These are phyloP conservation scores for Phialophora chinensis DNA, from an alignment of 2,329 filamentous ascomycete species.

Conservation along the genomic window DNA sequence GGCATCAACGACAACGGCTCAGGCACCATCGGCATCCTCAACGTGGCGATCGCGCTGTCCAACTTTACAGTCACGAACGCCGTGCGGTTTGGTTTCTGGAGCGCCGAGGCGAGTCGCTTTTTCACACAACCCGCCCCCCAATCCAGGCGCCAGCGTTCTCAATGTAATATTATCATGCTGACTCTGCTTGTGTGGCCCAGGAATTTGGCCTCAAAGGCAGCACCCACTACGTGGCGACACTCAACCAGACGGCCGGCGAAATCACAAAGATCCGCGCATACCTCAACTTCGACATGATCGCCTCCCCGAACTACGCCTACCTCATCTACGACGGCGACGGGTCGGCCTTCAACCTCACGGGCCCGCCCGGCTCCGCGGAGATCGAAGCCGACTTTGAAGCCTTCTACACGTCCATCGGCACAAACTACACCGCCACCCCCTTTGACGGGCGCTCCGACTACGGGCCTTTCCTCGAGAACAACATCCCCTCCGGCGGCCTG, in stretches of 20 bases:
- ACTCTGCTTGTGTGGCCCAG: background rate
- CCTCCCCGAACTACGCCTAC: constrained; percentile 63
- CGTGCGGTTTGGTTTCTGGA: constrained; percentile 71
- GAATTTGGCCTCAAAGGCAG: constrained; percentile 68
- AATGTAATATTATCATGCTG: background rate
- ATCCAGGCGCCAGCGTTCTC: too few relatives aligned
- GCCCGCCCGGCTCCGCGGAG: constrained; percentile 69
- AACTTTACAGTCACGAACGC: constrained; percentile 75
- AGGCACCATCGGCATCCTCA: constrained; percentile 66
- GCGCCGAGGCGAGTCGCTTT: constrained; percentile 54
- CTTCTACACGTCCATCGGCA: constrained; percentile 67
- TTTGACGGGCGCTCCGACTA: constrained; percentile 85
- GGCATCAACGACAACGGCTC: constrained; percentile 82
- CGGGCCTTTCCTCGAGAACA: constrained; percentile 73
- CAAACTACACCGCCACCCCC: constrained; percentile 72
- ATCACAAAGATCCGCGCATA: constrained; percentile 68
- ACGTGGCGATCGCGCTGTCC: constrained; percentile 66
- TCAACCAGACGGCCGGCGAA: constrained; percentile 49
- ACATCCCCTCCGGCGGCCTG: constrained; percentile 76
- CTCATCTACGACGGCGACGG: constrained; percentile 65
- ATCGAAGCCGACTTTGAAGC: constrained; percentile 70
- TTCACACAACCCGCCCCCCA: too few relatives aligned
- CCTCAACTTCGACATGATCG: constrained; percentile 75
- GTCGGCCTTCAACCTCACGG: constrained; percentile 59
- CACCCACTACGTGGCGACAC: constrained; percentile 58